Evolutionary conservation across 83 land plant species (phyloP).

Genomic region (Isoetes engelmannii): DNA sequence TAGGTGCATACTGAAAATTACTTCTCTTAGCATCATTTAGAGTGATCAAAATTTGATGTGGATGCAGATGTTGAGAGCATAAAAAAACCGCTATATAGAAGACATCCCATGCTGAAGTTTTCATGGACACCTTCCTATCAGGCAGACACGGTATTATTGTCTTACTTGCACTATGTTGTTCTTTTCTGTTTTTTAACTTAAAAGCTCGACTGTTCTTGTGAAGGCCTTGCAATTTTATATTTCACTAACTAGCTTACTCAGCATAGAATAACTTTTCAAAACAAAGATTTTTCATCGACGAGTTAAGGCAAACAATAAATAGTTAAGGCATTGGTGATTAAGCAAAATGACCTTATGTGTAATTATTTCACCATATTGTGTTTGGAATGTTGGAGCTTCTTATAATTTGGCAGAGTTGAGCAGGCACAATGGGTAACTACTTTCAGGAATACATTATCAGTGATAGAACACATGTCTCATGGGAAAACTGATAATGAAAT

Average conservation of each 20-base stretch:
- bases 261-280: no score
- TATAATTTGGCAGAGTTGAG: neutral
- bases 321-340: no score
- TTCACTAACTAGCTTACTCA: no score
- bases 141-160: constrained; percentile 52
- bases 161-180: no score
- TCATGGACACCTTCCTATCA: constrained; percentile 72
- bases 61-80: constrained; percentile 43
- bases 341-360: no score
- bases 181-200: no score
- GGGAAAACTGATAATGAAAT: constrained; percentile 49
- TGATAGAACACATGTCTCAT: constrained; percentile 44
- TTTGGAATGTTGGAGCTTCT: no score
- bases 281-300: no score
- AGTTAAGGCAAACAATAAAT: no score
- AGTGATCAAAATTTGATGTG: neutral
- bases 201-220: no score
- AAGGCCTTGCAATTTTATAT: no score
- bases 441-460: constrained; percentile 44
- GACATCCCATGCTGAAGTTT: constrained; percentile 78
- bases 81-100: constrained; percentile 56
- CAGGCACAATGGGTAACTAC: constrained; percentile 73
- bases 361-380: no score
- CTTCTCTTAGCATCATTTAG: neutral
- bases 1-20: constrained; percentile 9